Evolutionary conservation across 495 filamentous ascomycete genomes (phyloP), one percentile per base, ranked within the genome.

Genomic region (Darksidea phi): DNA sequence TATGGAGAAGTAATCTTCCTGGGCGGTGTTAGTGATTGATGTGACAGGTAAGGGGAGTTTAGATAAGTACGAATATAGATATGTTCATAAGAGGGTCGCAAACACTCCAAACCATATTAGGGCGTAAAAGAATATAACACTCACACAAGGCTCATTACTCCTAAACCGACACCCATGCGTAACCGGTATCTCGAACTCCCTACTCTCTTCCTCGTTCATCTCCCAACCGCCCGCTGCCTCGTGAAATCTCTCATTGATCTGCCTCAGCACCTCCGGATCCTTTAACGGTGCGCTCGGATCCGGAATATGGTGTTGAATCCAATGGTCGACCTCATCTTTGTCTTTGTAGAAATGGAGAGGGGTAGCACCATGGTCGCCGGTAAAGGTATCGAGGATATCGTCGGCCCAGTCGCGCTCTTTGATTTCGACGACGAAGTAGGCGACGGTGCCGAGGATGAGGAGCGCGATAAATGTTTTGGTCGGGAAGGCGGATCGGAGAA

Each of bases 1-100:
- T 10, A 59, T 6, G 2, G 51, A 54, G 26, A 38, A 67, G 23
- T 48, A 34, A 25, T 67, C 64, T 54, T 67, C 61, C 54, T 63
- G 37, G 8, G 11, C 13, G 12, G 38, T 15, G 7, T 21, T 12
- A 48, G 36, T 42, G 13, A 41, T n/a, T 48, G n/a, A n/a, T n/a
- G n/a, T n/a, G n/a, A n/a, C n/a, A n/a, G n/a, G n/a, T n/a, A n/a
- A n/a, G n/a, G n/a, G n/a, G n/a, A n/a, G n/a, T n/a, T n/a, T n/a
- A n/a, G n/a, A n/a, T n/a, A n/a, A n/a, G n/a, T n/a, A n/a, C n/a
- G n/a, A n/a, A n/a, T n/a, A n/a, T n/a, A n/a, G n/a, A n/a, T n/a
- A n/a, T n/a, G 36, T 18, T 52, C 12, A 28, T 25, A 34, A 20
- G 4, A 42, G n/a, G 12, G 18, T 45, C 26, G 6, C 8, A 1